Percentiles rank a stretch among this genome's conserved stretches.
Conservation (phyloP, 495 filamentous ascomycete species). For the Penicillium longicatenatum region DNA sequence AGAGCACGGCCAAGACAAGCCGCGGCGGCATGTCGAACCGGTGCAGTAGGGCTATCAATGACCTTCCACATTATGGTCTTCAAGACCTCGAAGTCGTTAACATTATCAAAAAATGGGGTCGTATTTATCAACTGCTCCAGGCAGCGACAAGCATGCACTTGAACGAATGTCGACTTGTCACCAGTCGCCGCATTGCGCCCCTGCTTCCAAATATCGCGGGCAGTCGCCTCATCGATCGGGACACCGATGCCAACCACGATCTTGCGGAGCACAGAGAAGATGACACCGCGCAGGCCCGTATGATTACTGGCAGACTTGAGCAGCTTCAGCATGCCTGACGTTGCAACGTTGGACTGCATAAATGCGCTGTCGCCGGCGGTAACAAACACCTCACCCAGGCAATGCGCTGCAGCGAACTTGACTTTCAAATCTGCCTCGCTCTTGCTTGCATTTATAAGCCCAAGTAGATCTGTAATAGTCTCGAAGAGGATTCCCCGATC, state of each 20-base stretch:
- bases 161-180: constrained; percentile 82
- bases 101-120: constrained; percentile 83
- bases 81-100: constrained; percentile 87
- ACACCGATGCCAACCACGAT: constrained; percentile 68
- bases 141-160: constrained; percentile 79
- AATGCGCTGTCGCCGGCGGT: constrained; percentile 93
- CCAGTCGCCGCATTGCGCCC: constrained; percentile 71
- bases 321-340: constrained; percentile 70
- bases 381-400: constrained; percentile 85
- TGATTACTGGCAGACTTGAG: constrained; percentile 79
- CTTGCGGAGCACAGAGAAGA: constrained; percentile 80
- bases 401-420: constrained; percentile 87
- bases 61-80: constrained; percentile 79
- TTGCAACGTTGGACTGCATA: constrained; percentile 74
- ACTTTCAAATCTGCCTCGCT: constrained; percentile 72
- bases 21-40: constrained; percentile 83
- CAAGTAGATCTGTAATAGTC: constrained; percentile 84
- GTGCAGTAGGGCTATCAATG: constrained; percentile 72
- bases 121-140: constrained; percentile 69
- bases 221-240: constrained; percentile 82
- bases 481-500: constrained; percentile 93
- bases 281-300: constrained; percentile 77
- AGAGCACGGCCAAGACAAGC: constrained; percentile 78
- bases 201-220: constrained; percentile 92
- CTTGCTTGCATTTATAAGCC: constrained; percentile 75